phyloP scores from a whole-genome alignment of 106 monocot genomes.

The Dendrobium huoshanense region DNA sequence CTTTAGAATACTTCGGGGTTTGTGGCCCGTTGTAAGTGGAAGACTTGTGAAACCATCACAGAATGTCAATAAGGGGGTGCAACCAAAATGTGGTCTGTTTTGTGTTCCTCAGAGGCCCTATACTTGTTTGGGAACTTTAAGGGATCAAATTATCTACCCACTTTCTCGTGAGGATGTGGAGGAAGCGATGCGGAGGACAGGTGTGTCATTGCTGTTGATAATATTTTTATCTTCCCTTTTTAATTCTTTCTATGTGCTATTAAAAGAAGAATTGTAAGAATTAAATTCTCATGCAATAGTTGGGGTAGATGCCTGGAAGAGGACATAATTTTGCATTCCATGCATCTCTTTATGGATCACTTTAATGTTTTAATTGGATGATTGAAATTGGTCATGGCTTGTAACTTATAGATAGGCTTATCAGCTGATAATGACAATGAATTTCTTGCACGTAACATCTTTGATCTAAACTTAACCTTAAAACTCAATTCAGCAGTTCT shows the following conservation, averaged over 20 bases:
- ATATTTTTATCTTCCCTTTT: not conserved
- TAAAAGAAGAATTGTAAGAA: not conserved
- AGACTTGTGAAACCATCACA: conserved; percentile 50
- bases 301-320: not conserved
- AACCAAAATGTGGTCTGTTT: conserved; percentile 38
- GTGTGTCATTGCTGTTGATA: conserved; percentile 20
- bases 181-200: conserved; percentile 38
- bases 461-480: not conserved
- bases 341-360: not conserved
- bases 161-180: conserved; percentile 85
- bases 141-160: conserved; percentile 99
- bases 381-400: not conserved
- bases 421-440: not conserved
- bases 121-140: conserved; percentile 86
- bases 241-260: not conserved
- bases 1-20: conserved; percentile 82
- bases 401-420: not conserved
- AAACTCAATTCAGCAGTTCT: not conserved
- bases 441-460: not conserved
- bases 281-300: not conserved
- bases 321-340: not conserved
- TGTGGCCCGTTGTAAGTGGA: conserved; percentile 85
- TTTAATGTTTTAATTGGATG: not conserved
- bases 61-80: conserved; percentile 20
- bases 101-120: conserved; percentile 91